A percentile compares a stretch with the other conserved stretches of the same genome.
Evolutionary conservation across 148 eudicot species (phyloP).

Genomic region (Limonium bicolor): DNA sequence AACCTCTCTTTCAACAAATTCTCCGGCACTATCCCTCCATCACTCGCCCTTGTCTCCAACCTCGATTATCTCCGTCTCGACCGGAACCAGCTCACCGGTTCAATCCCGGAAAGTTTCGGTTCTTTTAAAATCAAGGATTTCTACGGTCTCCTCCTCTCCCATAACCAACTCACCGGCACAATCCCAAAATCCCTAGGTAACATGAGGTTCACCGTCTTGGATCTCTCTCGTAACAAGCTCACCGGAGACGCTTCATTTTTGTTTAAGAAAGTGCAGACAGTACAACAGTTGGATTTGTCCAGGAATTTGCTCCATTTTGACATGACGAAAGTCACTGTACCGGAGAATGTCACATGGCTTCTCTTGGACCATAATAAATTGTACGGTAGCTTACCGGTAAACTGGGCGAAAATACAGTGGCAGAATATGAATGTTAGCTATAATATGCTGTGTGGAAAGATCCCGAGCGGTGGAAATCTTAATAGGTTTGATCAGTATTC

Average conservation of each 20-base stretch:
- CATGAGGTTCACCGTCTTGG: background rate
- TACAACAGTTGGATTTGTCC: constrained; percentile 6
- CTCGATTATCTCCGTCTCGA: background rate
- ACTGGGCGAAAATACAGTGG: constrained; percentile 5
- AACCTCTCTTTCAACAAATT: constrained; percentile 5
- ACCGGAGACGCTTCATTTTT: constrained; percentile 31
- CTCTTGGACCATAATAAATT: constrained; percentile 28
- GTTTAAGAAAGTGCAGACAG: constrained; percentile 11
- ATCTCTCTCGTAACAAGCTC: constrained; percentile 16
- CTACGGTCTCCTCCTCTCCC: constrained; percentile 8
- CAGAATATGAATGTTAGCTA: constrained; percentile 23
- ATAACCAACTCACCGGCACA: constrained; percentile 19
- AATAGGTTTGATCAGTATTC: constrained; percentile 5
- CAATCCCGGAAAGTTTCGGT: constrained; percentile 23
- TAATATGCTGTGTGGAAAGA: constrained; percentile 32
- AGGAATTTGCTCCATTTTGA: constrained; percentile 22
- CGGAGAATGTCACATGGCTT: constrained; percentile 2
- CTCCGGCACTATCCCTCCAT: constrained; percentile 6
- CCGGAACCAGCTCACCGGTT: constrained; percentile 14
- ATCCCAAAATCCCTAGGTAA: constrained; percentile 18
- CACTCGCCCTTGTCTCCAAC: background rate
- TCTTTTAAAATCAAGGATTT: background rate
- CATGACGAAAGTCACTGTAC: constrained; percentile 11
- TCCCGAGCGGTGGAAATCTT: constrained; percentile 15
- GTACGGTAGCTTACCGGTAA: constrained; percentile 20